A percentile compares a stretch with the other conserved stretches of the same genome.
phyloP scores from a whole-genome alignment of 108 stramenopile species.

The Nitzschia palea region DNA sequence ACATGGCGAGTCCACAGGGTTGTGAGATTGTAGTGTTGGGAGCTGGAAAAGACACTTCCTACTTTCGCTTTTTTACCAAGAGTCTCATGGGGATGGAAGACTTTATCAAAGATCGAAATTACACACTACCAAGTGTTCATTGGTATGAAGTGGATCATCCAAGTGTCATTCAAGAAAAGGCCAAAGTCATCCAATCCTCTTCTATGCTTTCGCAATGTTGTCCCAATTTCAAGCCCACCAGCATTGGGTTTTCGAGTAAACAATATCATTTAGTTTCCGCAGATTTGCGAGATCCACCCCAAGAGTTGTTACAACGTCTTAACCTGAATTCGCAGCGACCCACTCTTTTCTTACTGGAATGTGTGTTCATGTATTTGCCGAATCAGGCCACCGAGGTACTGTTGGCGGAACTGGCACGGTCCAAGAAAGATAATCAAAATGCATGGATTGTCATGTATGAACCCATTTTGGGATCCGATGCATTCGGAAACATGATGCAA shows the following conservation, averaged over 20 bases:
- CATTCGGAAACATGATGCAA: constrained; percentile 81
- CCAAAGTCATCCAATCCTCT: constrained; percentile 29
- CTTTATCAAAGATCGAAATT: not conserved
- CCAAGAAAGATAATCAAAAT: not conserved
- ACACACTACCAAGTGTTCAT: constrained; percentile 14
- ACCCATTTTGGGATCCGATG: constrained; percentile 65
- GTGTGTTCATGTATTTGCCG: constrained; percentile 83
- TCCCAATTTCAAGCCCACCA: constrained; percentile 15
- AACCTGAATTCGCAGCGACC: constrained; percentile 46
- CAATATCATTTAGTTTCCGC: constrained; percentile 53
- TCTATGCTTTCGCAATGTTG: constrained; percentile 16
- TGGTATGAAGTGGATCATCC: constrained; percentile 91
- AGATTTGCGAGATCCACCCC: constrained; percentile 57
- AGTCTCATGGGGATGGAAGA: constrained; percentile 28
- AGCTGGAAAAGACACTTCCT: constrained; percentile 83
- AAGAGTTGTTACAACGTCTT: constrained; percentile 49
- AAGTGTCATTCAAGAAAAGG: constrained; percentile 68
- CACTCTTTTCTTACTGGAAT: constrained; percentile 81
- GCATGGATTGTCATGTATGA: constrained; percentile 54
- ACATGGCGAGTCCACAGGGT: no score
- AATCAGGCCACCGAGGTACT: constrained; percentile 36
- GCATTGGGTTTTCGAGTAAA: constrained; percentile 1
- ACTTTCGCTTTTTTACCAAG: constrained; percentile 56
- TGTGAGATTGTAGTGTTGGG: constrained; percentile 80
- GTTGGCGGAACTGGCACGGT: constrained; percentile 19